Conservation (phyloP, 768 basidiomycete genomes). For the Lenzites betulinus region DNA sequence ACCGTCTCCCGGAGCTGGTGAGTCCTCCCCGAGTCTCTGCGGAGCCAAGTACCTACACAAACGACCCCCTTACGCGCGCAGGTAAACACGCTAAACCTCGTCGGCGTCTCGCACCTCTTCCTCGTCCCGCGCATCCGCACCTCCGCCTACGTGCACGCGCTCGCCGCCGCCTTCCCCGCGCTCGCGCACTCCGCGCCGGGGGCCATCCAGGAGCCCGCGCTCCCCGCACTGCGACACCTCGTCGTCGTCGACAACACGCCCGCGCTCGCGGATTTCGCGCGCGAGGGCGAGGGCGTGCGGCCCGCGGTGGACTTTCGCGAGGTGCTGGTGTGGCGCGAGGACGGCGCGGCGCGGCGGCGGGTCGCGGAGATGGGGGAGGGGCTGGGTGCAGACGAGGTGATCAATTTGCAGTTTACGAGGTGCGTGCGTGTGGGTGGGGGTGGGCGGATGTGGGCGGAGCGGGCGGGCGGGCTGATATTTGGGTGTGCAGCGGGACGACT, state of each 20-base stretch:
- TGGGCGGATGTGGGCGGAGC: background rate
- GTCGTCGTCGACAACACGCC: conserved; percentile 65
- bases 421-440: conserved; percentile 27
- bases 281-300: conserved; percentile 43
- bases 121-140: conserved; percentile 68
- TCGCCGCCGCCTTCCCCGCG: conserved; percentile 59
- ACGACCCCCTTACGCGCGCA: conserved; percentile 28
- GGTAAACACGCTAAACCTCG: conserved; percentile 64
- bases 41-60: background rate
- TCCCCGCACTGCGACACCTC: conserved; percentile 65
- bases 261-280: conserved; percentile 41
- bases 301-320: conserved; percentile 73
- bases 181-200: conserved; percentile 52
- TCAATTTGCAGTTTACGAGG: conserved; percentile 89
- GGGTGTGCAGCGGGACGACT: conserved; percentile 65
- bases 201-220: conserved; percentile 53
- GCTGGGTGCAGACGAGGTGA: conserved; percentile 64
- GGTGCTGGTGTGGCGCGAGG: conserved; percentile 67
- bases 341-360: conserved; percentile 41
- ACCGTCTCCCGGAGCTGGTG: conserved; percentile 71
- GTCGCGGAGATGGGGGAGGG: conserved; percentile 45
- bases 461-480: background rate
- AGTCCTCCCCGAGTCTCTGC: conserved; percentile 26
- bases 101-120: conserved; percentile 68
- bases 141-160: conserved; percentile 62